Conservation (phyloP, 2,329 filamentous ascomycete genomes). For the Aspergillus quadricinctus region DNA sequence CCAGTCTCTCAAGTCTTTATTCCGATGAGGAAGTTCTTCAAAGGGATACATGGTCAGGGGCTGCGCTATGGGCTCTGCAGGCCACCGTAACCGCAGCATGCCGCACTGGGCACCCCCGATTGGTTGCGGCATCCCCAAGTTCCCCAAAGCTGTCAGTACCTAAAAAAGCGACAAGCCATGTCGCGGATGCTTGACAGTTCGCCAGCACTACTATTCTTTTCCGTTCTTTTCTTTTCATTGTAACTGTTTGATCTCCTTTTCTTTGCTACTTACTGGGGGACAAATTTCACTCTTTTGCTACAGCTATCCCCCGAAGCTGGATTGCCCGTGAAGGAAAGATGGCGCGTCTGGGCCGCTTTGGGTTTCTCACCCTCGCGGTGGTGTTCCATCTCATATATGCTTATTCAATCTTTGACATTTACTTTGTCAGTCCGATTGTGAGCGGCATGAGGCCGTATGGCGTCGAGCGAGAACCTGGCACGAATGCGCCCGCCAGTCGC, state of each 20-base stretch:
- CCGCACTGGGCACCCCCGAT: slow-evolving; percentile 9
- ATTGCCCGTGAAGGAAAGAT: slow-evolving; percentile 25
- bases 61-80: slow-evolving; percentile 1
- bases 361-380: slow-evolving; percentile 83
- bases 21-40: background rate
- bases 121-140: slow-evolving; percentile 17
- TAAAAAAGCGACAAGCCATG: slow-evolving; percentile 11
- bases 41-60: background rate
- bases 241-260: slow-evolving; percentile 16
- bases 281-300: background rate
- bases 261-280: slow-evolving; percentile 1
- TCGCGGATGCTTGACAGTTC: background rate
- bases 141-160: slow-evolving; percentile 15
- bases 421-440: slow-evolving; percentile 96
- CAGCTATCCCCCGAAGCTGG: slow-evolving; percentile 1
- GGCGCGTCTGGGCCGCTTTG: slow-evolving; percentile 63
- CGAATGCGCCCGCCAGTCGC: slow-evolving; percentile 76
- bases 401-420: slow-evolving; percentile 95
- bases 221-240: background rate
- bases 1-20: background rate
- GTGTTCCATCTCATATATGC: slow-evolving; percentile 93
- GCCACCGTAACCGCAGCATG: slow-evolving; percentile 11
- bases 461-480: slow-evolving; percentile 56
- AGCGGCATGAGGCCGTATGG: slow-evolving; percentile 84
- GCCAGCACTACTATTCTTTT: background rate